A percentile compares a stretch with the other conserved stretches of the same genome.
Conservation (phyloP, 2,329 filamentous ascomycete species). For the Colletotrichum sp. region DNA sequence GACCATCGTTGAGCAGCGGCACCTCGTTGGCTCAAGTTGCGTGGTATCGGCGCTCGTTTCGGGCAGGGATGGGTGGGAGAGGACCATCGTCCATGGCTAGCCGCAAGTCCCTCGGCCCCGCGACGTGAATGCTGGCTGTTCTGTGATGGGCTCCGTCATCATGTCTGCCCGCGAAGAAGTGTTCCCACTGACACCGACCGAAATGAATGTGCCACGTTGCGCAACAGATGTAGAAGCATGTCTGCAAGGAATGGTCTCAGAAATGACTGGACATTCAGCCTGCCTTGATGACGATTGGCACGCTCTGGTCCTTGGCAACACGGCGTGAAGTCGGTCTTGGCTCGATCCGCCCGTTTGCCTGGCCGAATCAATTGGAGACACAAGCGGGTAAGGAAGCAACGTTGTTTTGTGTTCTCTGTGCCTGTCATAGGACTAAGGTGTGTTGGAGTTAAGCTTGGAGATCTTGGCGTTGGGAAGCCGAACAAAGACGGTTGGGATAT, state of each 20-base stretch:
- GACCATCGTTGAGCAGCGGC: conserved; percentile 85
- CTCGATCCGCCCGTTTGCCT: too few species aligned
- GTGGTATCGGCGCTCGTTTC: conserved; percentile 81
- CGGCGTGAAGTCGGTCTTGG: too few species aligned
- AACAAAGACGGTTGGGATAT: background rate
- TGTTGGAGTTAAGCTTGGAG: background rate
- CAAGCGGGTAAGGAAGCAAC: too few species aligned
- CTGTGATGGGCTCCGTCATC: background rate
- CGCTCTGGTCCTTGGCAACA: too few species aligned
- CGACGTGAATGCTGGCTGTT: background rate
- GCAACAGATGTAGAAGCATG: background rate
- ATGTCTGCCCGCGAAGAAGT: background rate
- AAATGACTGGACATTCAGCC: too few species aligned
- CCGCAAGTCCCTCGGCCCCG: conserved; percentile 78
- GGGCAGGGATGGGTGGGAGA: conserved; percentile 77
- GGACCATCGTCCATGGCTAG: conserved; percentile 84
- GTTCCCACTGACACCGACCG: background rate
- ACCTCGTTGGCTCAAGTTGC: conserved; percentile 89
- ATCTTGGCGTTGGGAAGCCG: background rate
- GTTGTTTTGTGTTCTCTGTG: too few species aligned
- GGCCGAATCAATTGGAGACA: too few species aligned
- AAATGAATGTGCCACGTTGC: background rate
- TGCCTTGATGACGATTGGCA: too few species aligned
- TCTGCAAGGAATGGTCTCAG: background rate
- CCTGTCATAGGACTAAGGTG: background rate